Conservation (phyloP, 441 rosid genomes). For the Euphorbia schlechtendalii region DNA sequence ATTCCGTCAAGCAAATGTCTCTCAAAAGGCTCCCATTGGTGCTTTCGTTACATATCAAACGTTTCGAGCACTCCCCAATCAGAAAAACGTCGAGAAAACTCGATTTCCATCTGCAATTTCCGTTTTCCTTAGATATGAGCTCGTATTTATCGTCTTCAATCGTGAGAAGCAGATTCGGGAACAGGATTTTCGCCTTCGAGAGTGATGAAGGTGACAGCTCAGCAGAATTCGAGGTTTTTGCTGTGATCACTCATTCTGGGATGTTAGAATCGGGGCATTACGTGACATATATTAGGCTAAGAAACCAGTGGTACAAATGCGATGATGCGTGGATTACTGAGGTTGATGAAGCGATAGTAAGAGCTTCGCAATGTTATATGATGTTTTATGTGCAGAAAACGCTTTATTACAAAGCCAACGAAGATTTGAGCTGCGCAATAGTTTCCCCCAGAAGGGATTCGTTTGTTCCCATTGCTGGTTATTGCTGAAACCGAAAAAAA, state of each 20-base stretch:
- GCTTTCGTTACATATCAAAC: slow-evolving; percentile 69
- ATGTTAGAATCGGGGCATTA: slow-evolving; percentile 83
- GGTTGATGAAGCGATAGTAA: slow-evolving; percentile 73
- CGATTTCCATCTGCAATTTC: slow-evolving; percentile 69
- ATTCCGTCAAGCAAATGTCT: slow-evolving; percentile 72
- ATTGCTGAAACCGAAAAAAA: no score
- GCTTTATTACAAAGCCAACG: slow-evolving; percentile 47
- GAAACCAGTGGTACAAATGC: slow-evolving; percentile 75
- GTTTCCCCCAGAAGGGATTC: slow-evolving; percentile 34
- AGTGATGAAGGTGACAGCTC: slow-evolving; percentile 44
- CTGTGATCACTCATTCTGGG: slow-evolving; percentile 76
- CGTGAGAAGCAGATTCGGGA: slow-evolving; percentile 57
- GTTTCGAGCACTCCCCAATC: slow-evolving; percentile 63
- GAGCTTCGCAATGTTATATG: slow-evolving; percentile 85
- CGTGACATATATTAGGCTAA: slow-evolving; percentile 57
- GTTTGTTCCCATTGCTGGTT: slow-evolving; percentile 34
- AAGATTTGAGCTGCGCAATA: slow-evolving; percentile 40
- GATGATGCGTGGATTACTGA: slow-evolving; percentile 87
- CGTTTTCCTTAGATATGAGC: slow-evolving; percentile 69
- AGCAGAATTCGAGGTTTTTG: slow-evolving; percentile 72
- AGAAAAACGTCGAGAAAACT: slow-evolving; percentile 58
- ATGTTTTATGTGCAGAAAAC: slow-evolving; percentile 69
- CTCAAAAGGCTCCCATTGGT: slow-evolving; percentile 68
- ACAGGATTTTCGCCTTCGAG: slow-evolving; percentile 53
- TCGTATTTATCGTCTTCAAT: slow-evolving; percentile 69